Evolutionary conservation across 331 rosid genomes (phyloP).

Genomic region (Cydonia oblonga): DNA sequence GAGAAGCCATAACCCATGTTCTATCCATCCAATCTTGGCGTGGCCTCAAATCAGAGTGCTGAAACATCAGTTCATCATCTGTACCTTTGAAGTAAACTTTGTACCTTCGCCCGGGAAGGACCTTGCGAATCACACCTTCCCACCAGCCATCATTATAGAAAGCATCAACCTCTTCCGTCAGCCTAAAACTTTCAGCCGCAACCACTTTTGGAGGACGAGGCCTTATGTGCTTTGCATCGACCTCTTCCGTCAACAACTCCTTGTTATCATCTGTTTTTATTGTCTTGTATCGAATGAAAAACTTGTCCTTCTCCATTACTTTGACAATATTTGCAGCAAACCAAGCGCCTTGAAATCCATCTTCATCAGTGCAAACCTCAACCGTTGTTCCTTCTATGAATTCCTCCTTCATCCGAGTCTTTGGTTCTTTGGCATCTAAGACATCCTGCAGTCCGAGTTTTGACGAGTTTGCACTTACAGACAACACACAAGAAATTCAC

Average conservation of each 20-base stretch:
- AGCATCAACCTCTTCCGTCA: constrained; percentile 28
- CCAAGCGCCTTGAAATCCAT: constrained; percentile 43
- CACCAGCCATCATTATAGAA: constrained; percentile 33
- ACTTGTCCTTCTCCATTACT: constrained; percentile 12
- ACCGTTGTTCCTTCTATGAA: constrained; percentile 15
- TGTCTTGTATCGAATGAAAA: constrained; percentile 11
- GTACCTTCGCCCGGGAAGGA: constrained; percentile 17
- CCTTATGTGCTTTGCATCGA: constrained; percentile 18
- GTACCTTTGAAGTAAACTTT: constrained; percentile 20
- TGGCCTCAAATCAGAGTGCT: constrained; percentile 14
- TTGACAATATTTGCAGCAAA: constrained; percentile 22
- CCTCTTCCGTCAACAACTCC: constrained; percentile 23
- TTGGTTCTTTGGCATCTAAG: not conserved
- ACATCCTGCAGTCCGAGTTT: constrained; percentile 14
- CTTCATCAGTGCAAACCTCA: constrained; percentile 30
- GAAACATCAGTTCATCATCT: constrained; percentile 2
- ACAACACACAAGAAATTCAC: not conserved
- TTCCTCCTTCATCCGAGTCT: not conserved
- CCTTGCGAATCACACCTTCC: constrained; percentile 27
- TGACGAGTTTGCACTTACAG: not conserved
- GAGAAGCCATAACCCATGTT: constrained; percentile 24
- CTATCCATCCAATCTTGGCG: constrained; percentile 24
- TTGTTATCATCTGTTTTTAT: constrained; percentile 18
- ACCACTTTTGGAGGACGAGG: constrained; percentile 24
- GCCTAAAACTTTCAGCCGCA: constrained; percentile 3